phyloP scores from a whole-genome alignment of 768 basidiomycete genomes.

The Cyclocybe aegerita region DNA sequence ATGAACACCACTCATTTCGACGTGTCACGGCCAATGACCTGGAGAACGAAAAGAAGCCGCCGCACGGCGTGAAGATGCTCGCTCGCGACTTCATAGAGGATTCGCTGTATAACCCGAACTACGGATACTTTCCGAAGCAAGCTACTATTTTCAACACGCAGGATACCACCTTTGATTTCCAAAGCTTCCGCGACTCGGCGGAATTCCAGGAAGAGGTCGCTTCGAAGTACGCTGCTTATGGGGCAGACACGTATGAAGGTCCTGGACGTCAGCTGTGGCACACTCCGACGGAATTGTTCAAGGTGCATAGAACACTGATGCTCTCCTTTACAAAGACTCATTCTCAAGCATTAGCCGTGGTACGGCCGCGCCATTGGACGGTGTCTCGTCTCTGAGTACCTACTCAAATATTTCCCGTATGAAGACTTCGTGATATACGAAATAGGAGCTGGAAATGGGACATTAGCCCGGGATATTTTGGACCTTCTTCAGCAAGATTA shows the following conservation, averaged over 20 bases:
- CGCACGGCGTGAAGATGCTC: constrained; percentile 87
- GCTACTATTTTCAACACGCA: constrained; percentile 83
- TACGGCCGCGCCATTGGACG: constrained; percentile 90
- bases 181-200: constrained; percentile 56
- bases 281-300: constrained; percentile 96
- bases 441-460: constrained; percentile 97
- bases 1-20: constrained; percentile 40
- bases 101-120: constrained; percentile 93
- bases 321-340: not conserved
- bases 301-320: constrained; percentile 47
- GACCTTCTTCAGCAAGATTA: constrained; percentile 73
- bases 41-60: constrained; percentile 56
- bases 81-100: constrained; percentile 97
- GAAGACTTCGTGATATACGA: constrained; percentile 96
- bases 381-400: constrained; percentile 88
- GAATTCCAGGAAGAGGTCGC: constrained; percentile 87
- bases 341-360: constrained; percentile 66
- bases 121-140: constrained; percentile 95
- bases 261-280: constrained; percentile 96
- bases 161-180: constrained; percentile 66
- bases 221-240: constrained; percentile 70
- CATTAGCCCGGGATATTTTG: constrained; percentile 86
- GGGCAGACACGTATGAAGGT: constrained; percentile 56
- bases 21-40: constrained; percentile 73
- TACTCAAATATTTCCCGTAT: constrained; percentile 94